Base-by-base conservation (phyloP, 2,329 filamentous ascomycete species). In the Periconia macrospinosa region DNA sequence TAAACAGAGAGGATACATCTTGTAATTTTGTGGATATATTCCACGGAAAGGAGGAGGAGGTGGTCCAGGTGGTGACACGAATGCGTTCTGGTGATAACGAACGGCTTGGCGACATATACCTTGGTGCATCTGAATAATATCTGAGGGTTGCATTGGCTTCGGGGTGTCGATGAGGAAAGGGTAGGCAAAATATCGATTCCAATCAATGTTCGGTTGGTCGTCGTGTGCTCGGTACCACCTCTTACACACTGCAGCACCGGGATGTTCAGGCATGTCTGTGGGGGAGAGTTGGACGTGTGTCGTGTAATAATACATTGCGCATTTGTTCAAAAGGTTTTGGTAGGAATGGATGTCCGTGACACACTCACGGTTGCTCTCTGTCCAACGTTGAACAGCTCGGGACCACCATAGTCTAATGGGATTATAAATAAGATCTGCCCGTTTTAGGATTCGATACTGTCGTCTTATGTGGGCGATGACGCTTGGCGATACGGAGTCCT, bases 251-350 rank as follows among this genome's bases (percentile, higher is more conserved):
- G 23, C 45, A 13, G 45, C 45, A 20, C 45, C 45, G 19, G 44
- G 44, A 14, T 46, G 6, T n/a, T 46, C n/a, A 15, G 44, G n/a
- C 6, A 46, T 46, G 20, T 27, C 18, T 67, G 0, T 83, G 71
- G 0, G 84, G 13, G 11, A 3, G 23, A 3, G 3, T 27, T 8
- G 23, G 5, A 8, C 23, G 8, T 8, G 3, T 27, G 5, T 27
- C 5, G 23, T 27, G 23, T 27, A 27, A 8, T 27, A 27, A 8
- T 27, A 27, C 23, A 27, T 27, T 8, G 23, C 8, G 23, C 23
- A 27, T 27, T 27, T 27, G 23, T 27, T 27, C 23, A 27, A 27
- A 27, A 27, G 23, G 23, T 27, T 8, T 27, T 27, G 23, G 23
- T 27, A 27, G 8, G 23, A 27, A 27, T 27, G 23, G 5, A 27